Conservation (phyloP, 2,329 filamentous ascomycete species). For the Coniochaeta sp. region DNA sequence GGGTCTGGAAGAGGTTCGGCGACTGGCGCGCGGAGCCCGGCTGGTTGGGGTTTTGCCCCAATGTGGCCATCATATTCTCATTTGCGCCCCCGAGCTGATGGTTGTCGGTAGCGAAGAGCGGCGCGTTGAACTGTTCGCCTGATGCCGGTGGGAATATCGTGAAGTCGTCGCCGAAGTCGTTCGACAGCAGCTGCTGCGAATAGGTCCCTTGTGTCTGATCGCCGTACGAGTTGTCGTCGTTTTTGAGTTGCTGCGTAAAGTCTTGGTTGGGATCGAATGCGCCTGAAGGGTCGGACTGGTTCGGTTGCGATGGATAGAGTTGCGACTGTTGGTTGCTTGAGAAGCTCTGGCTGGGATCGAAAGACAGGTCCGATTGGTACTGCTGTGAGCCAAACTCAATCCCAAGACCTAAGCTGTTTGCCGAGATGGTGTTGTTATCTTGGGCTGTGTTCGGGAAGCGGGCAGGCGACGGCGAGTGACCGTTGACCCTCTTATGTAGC, state of each 20-base stretch:
- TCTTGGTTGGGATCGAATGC: slow-evolving; percentile 34
- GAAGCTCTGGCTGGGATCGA: slow-evolving; percentile 38
- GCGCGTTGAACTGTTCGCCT: slow-evolving; percentile 52
- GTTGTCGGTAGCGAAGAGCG: slow-evolving; percentile 50
- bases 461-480: slow-evolving; percentile 56
- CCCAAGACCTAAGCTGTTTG: slow-evolving; percentile 50
- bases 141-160: slow-evolving; percentile 54
- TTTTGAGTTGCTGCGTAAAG: slow-evolving; percentile 36
- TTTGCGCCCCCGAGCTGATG: slow-evolving; percentile 40
- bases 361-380: slow-evolving; percentile 38
- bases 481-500: slow-evolving; percentile 58
- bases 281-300: slow-evolving; percentile 30
- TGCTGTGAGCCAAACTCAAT: slow-evolving; percentile 44
- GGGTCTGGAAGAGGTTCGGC: slow-evolving; percentile 49
- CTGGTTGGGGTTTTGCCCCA: slow-evolving; percentile 39
- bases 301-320: slow-evolving; percentile 27
- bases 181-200: slow-evolving; percentile 36
- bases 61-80: slow-evolving; percentile 47
- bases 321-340: slow-evolving; percentile 40
- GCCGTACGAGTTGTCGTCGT: slow-evolving; percentile 32
- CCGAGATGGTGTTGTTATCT: slow-evolving; percentile 17
- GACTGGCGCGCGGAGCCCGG: slow-evolving; percentile 46
- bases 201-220: slow-evolving; percentile 36
- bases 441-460: slow-evolving; percentile 45
- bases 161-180: slow-evolving; percentile 53